Conservation (phyloP, 2,329 filamentous ascomycete species). For the Stachybotrys elegans region DNA sequence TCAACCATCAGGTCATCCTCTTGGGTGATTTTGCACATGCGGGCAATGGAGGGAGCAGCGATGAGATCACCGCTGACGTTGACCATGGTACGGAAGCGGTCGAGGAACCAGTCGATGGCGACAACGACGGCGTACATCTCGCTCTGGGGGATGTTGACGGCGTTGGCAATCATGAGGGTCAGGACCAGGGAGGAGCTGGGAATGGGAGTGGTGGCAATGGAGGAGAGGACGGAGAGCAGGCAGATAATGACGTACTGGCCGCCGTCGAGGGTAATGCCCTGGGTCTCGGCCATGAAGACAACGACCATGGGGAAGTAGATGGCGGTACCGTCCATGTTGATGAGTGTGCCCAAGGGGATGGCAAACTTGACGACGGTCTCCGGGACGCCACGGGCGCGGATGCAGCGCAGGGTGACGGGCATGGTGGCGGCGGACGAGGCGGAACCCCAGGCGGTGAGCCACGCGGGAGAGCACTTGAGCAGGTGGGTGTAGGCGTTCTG, state of each 20-base stretch:
- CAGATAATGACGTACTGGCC: conserved; percentile 44
- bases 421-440: conserved; percentile 48
- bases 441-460: conserved; percentile 50
- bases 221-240: conserved; percentile 43
- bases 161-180: conserved; percentile 44
- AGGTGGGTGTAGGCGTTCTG: conserved; percentile 43
- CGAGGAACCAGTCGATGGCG: conserved; percentile 52
- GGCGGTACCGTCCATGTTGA: conserved; percentile 51
- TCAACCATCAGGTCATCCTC: too few relatives aligned
- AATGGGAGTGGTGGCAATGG: conserved; percentile 50
- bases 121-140: conserved; percentile 48
- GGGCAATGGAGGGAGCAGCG: conserved; percentile 16
- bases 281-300: conserved; percentile 46
- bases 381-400: conserved; percentile 33
- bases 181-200: conserved; percentile 47
- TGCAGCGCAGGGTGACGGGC: conserved; percentile 40
- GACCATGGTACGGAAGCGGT: conserved; percentile 46
- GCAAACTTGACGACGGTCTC: conserved; percentile 39
- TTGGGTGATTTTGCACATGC: conserved; percentile 16
- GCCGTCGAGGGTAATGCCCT: conserved; percentile 36
- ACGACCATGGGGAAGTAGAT: conserved; percentile 51
- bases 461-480: conserved; percentile 43
- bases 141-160: conserved; percentile 38
- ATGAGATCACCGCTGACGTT: conserved; percentile 49
- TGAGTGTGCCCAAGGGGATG: conserved; percentile 41